Evolutionary conservation across 2,329 filamentous ascomycete genomes (phyloP), one percentile per base, ranked within the genome.

Genomic region (Diaporthe sp.): DNA sequence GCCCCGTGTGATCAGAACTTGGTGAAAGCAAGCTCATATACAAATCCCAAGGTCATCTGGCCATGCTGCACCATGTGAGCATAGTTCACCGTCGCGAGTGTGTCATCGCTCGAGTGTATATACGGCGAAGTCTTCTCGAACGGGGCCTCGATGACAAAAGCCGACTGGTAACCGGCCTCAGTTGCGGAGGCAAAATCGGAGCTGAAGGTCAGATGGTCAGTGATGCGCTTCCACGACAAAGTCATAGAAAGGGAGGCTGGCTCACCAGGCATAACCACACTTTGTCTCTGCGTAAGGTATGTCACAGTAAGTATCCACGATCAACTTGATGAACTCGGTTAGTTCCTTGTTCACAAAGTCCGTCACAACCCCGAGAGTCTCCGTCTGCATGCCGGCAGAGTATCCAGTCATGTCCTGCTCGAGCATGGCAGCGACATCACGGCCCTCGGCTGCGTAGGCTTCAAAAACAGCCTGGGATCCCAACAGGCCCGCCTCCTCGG

Each of bases 231-330:
- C 20, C 17, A 9, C 25, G 15, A n/a, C 31, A 20, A 28, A 5
- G 9, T 20, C 22, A 49, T 28, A 12, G 20, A 8, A 25, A 17
- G 91, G 93, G 13, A 92, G 92, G 78, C 95, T 93, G 80, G 94
- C 93, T 15, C 91, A 93, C 86, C 93, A 95, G 57, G 95, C 95
- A 82, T 97, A 97, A 53, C 95, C 95, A 81, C 95, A 98, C 87
- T 96, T 94, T 28, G 95, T 98, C 85, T 96, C 90, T 67, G 96
- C 90, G 84, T 93, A 98, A 10, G 94, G 94, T 77, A 77, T 77
- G 7, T 70, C 49, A 47, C 76, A 77, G 42, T 77, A 77, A 42
- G 79, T 78, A 25, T 85, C 83, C 65, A 87, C 80, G 37, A 83
- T 80, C 75, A 82, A 83, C 71, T 76, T 76, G 72, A 86, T 81